Evolutionary conservation across 1,284 basidiomycete species (phyloP), one percentile per base, ranked within the genome.

Genomic region (Apiotrichum domesticum): DNA sequence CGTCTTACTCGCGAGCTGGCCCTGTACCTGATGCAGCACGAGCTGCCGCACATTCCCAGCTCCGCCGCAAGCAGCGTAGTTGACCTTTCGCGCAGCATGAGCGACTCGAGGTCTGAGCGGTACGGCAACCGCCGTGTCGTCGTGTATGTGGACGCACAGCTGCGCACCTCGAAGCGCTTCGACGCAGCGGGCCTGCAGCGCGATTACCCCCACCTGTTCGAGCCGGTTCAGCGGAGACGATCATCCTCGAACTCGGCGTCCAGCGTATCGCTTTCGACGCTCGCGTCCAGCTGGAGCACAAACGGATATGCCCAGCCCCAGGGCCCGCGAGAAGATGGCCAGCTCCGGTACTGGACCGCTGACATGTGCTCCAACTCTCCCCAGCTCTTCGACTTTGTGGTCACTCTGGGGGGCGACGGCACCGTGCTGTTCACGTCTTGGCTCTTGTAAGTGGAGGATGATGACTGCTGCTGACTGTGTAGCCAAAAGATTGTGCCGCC

Each of bases 391-490:
- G 96, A 99, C 77, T 96, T 99, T 73, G 96, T 98, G 59, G 82
- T 98, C 52, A 98, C 96, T 87, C 86, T 96, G 58, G 96, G 96
- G 46, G 96, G 96, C 14, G 96, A 99, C 73, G 96, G 96, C 10
- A 99, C 96, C 0, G 95, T 98, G 1, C 83, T 99, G 21, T 98
- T 98, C 79, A 97, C 96, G 5, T 98, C 96, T 4, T 98, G 96
- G 96, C 81, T 99, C 39, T 99, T 99, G 72, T 74, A 46, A 66
- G 70, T 63, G 29, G 29, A 29, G 29, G 29, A 29, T 29, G 29
- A 29, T 29, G 29, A 29, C 29, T 29, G 29, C 29, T 29, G 29
- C 29, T 29, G 29, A 29, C 29, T 29, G 8, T 33, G 8, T 45
- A 74, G 72, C 81, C 96, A 98, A 73, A 85, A 87, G 63, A 92